Evolutionary conservation across 2,329 filamentous ascomycete species (phyloP).

Genomic region (Cladophialophora immunda): DNA sequence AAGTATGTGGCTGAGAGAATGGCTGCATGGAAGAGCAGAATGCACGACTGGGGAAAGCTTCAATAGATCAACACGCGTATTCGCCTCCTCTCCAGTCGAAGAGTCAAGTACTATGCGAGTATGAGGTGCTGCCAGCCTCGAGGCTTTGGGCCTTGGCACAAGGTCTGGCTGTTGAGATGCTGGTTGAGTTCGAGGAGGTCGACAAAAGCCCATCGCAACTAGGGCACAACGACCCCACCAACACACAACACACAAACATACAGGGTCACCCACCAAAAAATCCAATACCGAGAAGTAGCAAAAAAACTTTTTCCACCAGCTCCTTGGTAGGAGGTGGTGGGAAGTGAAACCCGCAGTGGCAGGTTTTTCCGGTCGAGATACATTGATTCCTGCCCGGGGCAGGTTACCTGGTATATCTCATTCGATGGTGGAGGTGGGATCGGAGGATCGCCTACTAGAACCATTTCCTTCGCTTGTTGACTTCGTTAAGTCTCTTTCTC

Average conservation of each 20-base stretch:
- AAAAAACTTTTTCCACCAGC: conserved; percentile 1
- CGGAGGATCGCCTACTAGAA: conserved; percentile 16
- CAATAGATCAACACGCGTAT: too few relatives aligned
- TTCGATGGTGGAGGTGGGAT: not conserved
- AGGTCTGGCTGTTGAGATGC: not conserved
- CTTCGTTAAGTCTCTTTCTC: conserved; percentile 12
- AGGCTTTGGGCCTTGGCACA: not conserved
- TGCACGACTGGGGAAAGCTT: too few relatives aligned
- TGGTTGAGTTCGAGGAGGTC: not conserved
- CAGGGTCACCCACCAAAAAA: not conserved
- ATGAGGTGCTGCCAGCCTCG: too few relatives aligned
- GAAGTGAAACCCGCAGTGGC: not conserved
- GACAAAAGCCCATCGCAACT: not conserved
- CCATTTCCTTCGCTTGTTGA: conserved; percentile 3
- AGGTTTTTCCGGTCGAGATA: not conserved
- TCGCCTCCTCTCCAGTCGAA: too few relatives aligned
- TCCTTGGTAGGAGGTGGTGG: not conserved
- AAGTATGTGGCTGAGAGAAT: too few relatives aligned
- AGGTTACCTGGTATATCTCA: not conserved
- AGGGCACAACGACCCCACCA: not conserved
- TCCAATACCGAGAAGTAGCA: not conserved
- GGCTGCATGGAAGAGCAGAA: too few relatives aligned
- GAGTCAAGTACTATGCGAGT: too few relatives aligned
- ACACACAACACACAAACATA: not conserved
- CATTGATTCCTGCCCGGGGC: not conserved